Conservation (phyloP, 2,329 filamentous ascomycete species). For the Chaetomium olivaceum region DNA sequence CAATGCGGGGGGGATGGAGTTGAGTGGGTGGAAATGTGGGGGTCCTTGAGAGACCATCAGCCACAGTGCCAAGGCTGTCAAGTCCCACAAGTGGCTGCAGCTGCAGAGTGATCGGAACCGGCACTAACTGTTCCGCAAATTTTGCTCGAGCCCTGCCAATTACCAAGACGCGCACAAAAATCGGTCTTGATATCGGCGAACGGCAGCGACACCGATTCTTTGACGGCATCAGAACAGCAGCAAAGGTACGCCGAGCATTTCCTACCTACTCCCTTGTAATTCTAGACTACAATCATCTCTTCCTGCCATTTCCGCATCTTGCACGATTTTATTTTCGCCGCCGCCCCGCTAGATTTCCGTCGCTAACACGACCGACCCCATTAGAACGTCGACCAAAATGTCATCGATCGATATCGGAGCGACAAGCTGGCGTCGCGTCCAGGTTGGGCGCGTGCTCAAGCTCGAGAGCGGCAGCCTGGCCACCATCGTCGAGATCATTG, state of each 20-base stretch:
- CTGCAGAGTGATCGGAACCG: slow-evolving; percentile 27
- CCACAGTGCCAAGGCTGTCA: slow-evolving; percentile 17
- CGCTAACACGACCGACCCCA: slow-evolving; percentile 54
- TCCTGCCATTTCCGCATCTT: slow-evolving; percentile 23
- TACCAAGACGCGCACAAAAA: slow-evolving; percentile 35
- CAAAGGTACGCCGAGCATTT: slow-evolving; percentile 32
- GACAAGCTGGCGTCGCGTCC: slow-evolving; percentile 91
- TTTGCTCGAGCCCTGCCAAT: slow-evolving; percentile 36
- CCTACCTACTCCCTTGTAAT: slow-evolving; percentile 22
- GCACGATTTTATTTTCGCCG: slow-evolving; percentile 20
- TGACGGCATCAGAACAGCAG: slow-evolving; percentile 34
- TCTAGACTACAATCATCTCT: slow-evolving; percentile 19
- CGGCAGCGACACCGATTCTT: slow-evolving; percentile 35
- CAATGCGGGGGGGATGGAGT: not conserved
- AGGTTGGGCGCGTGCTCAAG: slow-evolving; percentile 96
- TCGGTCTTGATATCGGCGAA: slow-evolving; percentile 35
- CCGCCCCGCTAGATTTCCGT: slow-evolving; percentile 18
- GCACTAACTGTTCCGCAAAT: slow-evolving; percentile 33
- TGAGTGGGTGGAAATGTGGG: not conserved
- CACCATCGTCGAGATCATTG: slow-evolving; percentile 97
- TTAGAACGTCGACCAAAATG: slow-evolving; percentile 56
- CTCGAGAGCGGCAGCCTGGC: slow-evolving; percentile 88
- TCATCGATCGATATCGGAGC: slow-evolving; percentile 79
- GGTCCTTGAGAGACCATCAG: not conserved
- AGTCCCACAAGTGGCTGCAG: slow-evolving; percentile 27